Conservation (phyloP, 1,284 basidiomycete species). For the Ganoderma boninense region DNA sequence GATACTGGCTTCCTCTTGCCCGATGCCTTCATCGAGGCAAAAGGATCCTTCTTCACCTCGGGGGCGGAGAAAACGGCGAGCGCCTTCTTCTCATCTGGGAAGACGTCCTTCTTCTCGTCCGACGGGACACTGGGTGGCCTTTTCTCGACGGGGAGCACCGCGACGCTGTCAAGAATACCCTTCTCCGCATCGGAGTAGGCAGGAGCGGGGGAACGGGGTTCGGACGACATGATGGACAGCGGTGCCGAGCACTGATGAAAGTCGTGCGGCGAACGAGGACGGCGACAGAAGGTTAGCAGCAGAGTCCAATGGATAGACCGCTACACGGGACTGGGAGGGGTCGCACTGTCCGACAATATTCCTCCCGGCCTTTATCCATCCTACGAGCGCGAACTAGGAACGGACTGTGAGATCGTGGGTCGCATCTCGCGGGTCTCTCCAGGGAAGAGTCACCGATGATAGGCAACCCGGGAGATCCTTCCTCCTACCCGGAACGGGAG, state of each 20-base stretch:
- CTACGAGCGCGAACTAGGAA: slow-evolving; percentile 32
- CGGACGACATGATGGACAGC: slow-evolving; percentile 35
- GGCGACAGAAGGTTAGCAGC: slow-evolving; percentile 21
- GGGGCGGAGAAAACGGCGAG: slow-evolving; percentile 39
- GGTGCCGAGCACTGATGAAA: slow-evolving; percentile 15
- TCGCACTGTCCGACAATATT: slow-evolving; percentile 28
- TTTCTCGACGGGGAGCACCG: slow-evolving; percentile 47
- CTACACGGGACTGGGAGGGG: slow-evolving; percentile 33
- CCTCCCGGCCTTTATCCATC: slow-evolving; percentile 34
- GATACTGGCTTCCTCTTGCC: slow-evolving; percentile 56
- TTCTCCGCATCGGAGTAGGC: slow-evolving; percentile 64
- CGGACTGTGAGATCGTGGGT: slow-evolving; percentile 30
- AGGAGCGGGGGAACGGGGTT: slow-evolving; percentile 43
- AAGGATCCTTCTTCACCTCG: slow-evolving; percentile 52
- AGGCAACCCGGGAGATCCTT: slow-evolving; percentile 31
- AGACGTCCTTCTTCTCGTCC: slow-evolving; percentile 46
- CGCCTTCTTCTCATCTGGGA: slow-evolving; percentile 47
- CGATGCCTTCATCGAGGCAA: slow-evolving; percentile 41
- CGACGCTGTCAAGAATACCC: slow-evolving; percentile 53
- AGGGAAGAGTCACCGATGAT: slow-evolving; percentile 27
- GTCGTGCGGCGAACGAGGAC: slow-evolving; percentile 20
- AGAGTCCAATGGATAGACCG: slow-evolving; percentile 25
- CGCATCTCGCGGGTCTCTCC: slow-evolving; percentile 24
- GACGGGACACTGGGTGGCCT: slow-evolving; percentile 33
- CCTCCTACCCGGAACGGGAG: slow-evolving; percentile 28